Conservation (phyloP, 2,329 filamentous ascomycete species). For the Canariomyces notabilis region DNA sequence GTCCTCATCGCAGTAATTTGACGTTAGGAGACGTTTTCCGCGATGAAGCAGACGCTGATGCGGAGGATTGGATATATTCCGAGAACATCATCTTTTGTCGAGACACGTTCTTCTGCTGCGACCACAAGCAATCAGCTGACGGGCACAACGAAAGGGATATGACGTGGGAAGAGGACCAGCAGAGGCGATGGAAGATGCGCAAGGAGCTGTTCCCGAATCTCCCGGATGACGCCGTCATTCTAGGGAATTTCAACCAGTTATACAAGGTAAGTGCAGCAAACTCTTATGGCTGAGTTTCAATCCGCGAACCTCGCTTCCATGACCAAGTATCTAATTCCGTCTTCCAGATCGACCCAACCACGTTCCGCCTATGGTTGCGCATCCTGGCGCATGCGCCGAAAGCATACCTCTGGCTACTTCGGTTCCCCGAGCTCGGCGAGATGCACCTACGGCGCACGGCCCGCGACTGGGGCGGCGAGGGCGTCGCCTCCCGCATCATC, state of each 20-base stretch:
- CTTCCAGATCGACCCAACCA: conserved; percentile 85
- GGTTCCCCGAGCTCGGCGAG: conserved; percentile 92
- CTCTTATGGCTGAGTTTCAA: neutral
- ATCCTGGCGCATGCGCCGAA: conserved; percentile 83
- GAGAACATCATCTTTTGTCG: conserved; percentile 95
- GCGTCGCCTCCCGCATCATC: conserved; percentile 79
- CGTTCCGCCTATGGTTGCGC: conserved; percentile 90
- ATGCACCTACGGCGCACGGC: conserved; percentile 78
- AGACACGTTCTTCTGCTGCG: conserved; percentile 97
- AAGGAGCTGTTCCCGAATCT: conserved; percentile 84
- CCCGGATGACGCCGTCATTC: conserved; percentile 77
- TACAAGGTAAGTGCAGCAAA: conserved; percentile 69
- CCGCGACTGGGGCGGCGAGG: conserved; percentile 72
- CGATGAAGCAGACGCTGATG: conserved; percentile 62
- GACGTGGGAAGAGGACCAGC: conserved; percentile 80
- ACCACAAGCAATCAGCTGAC: conserved; percentile 88
- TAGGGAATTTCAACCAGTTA: conserved; percentile 97
- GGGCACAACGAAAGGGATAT: conserved; percentile 55
- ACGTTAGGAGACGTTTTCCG: conserved; percentile 64
- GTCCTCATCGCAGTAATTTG: conserved; percentile 72
- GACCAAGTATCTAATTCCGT: neutral
- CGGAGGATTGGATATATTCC: conserved; percentile 85
- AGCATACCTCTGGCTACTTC: conserved; percentile 89
- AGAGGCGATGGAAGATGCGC: conserved; percentile 82
- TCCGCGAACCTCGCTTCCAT: neutral